A percentile compares a stretch with the other conserved stretches of the same genome.
Conservation (phyloP, 371 early-diverging fungal species). For the Mortierella sp. region DNA sequence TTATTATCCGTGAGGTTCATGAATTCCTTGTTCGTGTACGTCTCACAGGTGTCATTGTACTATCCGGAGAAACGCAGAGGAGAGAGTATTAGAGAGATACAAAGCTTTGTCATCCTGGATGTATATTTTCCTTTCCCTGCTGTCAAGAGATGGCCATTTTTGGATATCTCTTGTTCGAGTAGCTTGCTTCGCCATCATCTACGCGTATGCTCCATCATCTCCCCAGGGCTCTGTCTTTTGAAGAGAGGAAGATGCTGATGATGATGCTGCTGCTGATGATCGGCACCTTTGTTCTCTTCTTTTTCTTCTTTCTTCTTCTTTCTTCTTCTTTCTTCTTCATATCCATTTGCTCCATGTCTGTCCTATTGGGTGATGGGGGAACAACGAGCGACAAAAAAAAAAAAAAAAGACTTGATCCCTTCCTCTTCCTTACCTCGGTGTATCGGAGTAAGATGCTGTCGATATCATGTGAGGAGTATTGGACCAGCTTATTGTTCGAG, state of each 20-base stretch:
- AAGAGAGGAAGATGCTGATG: background rate
- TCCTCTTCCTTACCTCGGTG: slow-evolving; percentile 74
- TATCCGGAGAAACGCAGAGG: background rate
- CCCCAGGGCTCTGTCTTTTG: too few relatives aligned
- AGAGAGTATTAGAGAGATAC: background rate
- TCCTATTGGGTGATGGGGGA: background rate
- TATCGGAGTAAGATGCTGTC: slow-evolving; percentile 89
- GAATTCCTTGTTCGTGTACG: slow-evolving; percentile 49
- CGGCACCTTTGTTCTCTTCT: background rate
- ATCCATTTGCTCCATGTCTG: background rate
- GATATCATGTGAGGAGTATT: slow-evolving; percentile 89
- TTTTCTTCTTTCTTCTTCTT: background rate
- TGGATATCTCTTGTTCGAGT: too few relatives aligned
- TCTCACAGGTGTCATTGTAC: slow-evolving; percentile 24
- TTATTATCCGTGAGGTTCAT: slow-evolving; percentile 21
- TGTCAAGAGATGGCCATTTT: too few relatives aligned
- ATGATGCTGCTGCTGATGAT: background rate
- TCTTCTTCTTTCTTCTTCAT: background rate
- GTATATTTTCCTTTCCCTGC: too few relatives aligned
- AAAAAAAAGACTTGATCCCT: background rate
- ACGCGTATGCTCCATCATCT: too few relatives aligned
- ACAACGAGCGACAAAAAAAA: background rate
- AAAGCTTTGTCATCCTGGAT: too few relatives aligned
- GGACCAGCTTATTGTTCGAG: slow-evolving; percentile 88
- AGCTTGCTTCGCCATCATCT: too few relatives aligned